Percentiles rank a stretch among this genome's conserved stretches.
phyloP scores from a whole-genome alignment of 306 rosid genomes.

The Rosa rugosa region DNA sequence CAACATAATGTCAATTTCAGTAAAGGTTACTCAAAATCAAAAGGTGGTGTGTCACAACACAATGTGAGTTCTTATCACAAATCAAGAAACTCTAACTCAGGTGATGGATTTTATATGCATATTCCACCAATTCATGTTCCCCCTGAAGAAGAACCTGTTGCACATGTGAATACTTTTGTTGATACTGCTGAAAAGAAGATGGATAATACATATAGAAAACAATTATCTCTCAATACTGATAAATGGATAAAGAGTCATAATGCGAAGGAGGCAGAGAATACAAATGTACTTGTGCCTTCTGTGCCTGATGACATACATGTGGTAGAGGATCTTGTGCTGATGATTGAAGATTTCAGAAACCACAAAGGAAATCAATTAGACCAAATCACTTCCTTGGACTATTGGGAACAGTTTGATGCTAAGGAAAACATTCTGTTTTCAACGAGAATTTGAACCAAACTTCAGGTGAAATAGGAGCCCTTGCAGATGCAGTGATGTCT shows the following conservation, averaged over 20 bases:
- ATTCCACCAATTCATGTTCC: conserved; percentile 27
- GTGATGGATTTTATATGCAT: conserved; percentile 30
- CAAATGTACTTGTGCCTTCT: conserved; percentile 34
- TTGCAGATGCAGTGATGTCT: conserved; percentile 31
- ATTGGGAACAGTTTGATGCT: conserved; percentile 26
- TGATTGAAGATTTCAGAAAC: conserved; percentile 40
- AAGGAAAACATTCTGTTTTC: conserved; percentile 27
- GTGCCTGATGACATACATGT: conserved; percentile 31
- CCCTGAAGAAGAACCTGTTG: conserved; percentile 34
- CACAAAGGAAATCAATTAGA: conserved; percentile 29
- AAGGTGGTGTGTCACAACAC: no score
- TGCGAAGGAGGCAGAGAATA: conserved; percentile 39
- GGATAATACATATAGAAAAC: conserved; percentile 29
- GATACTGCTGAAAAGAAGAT: conserved; percentile 22
- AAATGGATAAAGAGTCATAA: conserved; percentile 27
- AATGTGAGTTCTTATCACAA: no score
- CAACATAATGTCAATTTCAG: no score
- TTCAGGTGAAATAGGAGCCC: conserved; percentile 29
- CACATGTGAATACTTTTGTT: conserved; percentile 21
- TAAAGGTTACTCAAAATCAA: no score
- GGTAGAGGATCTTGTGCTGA: conserved; percentile 35
- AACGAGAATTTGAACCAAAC: conserved; percentile 30
- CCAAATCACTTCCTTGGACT: conserved; percentile 25
- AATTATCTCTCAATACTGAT: conserved; percentile 24
- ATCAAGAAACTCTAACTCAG: no score